Conservation (phyloP, 2,329 filamentous ascomycete species). For the Penicillium sp. region DNA sequence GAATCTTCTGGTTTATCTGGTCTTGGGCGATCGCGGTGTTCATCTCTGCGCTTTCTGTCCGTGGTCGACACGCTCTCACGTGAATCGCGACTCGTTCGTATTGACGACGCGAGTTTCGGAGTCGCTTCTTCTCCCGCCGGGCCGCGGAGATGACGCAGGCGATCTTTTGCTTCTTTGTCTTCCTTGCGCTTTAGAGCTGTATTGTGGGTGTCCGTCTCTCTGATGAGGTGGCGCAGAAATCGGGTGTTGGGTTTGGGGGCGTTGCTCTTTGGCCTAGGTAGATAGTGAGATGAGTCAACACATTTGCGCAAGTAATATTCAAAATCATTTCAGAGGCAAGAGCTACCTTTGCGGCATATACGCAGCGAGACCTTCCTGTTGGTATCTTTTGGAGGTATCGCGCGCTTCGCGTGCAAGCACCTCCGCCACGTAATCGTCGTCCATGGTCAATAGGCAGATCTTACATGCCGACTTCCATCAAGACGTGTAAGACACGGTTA, state of each 20-base stretch:
- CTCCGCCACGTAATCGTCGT: conserved; percentile 61
- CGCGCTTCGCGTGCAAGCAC: conserved; percentile 76
- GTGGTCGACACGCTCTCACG: conserved; percentile 16
- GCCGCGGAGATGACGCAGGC: conserved; percentile 54
- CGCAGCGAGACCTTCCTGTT: conserved; percentile 65
- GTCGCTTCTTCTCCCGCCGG: conserved; percentile 31
- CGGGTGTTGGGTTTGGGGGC: conserved; percentile 84
- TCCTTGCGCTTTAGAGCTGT: conserved; percentile 78
- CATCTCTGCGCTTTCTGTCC: conserved; percentile 18
- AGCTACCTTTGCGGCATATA: conserved; percentile 52
- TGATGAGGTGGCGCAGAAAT: conserved; percentile 82
- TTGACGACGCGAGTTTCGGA: conserved; percentile 20
- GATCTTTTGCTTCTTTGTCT: conserved; percentile 66
- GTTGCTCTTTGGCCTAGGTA: conserved; percentile 54
- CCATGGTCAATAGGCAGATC: conserved; percentile 21
- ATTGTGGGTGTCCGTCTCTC: conserved; percentile 84
- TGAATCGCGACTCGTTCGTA: conserved; percentile 30
- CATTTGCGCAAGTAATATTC: too few relatives aligned
- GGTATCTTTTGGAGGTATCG: conserved; percentile 66
- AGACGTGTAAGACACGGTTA: too few relatives aligned
- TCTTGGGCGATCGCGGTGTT: background rate
- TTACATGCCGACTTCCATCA: too few relatives aligned
- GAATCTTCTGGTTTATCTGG: conserved; percentile 15
- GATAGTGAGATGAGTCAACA: conserved; percentile 2
- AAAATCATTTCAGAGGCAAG: background rate